Percentiles rank a stretch among this genome's conserved stretches.
Conservation (phyloP, 1,139 yeast species). For the Diutina scorzettiae region DNA sequence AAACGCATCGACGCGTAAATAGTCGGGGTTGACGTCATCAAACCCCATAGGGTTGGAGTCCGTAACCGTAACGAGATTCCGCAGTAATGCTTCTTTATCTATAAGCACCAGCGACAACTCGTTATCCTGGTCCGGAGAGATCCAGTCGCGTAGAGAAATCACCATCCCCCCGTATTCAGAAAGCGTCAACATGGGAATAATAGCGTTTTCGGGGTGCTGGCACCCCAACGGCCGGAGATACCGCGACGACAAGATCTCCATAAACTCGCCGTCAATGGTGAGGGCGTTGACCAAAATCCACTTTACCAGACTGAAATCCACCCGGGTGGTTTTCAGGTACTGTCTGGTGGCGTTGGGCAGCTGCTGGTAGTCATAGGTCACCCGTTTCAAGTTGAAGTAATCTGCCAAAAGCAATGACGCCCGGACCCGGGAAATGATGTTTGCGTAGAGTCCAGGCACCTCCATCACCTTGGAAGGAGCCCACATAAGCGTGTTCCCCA, state of each 20-base stretch:
- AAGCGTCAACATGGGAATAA: conserved; percentile 81
- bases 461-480: conserved; percentile 67
- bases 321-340: conserved; percentile 63
- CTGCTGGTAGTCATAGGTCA: conserved; percentile 85
- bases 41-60: conserved; percentile 45
- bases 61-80: conserved; percentile 49
- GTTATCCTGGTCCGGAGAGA: conserved; percentile 31
- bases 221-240: conserved; percentile 91
- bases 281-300: conserved; percentile 88
- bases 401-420: conserved; percentile 75
- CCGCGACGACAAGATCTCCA: conserved; percentile 81
- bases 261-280: conserved; percentile 91
- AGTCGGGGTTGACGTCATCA: conserved; percentile 37
- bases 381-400: conserved; percentile 83
- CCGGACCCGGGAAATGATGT: conserved; percentile 55
- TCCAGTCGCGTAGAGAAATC: conserved; percentile 83
- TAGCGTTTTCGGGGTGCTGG: conserved; percentile 59
- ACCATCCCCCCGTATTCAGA: conserved; percentile 97
- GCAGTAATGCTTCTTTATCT: conserved; percentile 69
- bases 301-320: conserved; percentile 67
- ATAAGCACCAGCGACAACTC: conserved; percentile 62
- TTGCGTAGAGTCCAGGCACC: conserved; percentile 80
- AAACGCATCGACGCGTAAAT: conserved; percentile 73
- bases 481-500: conserved; percentile 79
- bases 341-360: conserved; percentile 80